These are phyloP conservation scores for Coccomyxa subellipsoidea DNA, from an alignment of 163 green algal species.

Conservation along the genomic window DNA sequence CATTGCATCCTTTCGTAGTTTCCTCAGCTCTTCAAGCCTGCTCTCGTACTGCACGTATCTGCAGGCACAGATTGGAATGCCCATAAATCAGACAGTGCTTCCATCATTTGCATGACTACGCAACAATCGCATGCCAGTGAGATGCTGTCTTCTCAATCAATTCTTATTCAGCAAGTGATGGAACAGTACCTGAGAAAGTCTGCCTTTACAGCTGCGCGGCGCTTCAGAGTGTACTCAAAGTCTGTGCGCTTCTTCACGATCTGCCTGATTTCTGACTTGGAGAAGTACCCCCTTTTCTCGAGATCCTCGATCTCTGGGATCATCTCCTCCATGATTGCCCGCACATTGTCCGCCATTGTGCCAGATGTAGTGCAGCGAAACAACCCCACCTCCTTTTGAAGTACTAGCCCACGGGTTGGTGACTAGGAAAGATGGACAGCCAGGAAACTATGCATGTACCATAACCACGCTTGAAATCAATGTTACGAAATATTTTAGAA, in stretches of 20 bases:
- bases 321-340: constrained; percentile 90
- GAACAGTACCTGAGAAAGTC: constrained; percentile 68
- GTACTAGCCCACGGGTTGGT: no score
- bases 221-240: constrained; percentile 86
- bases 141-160: no score
- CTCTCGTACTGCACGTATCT: constrained; percentile 85
- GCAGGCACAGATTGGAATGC: neutral
- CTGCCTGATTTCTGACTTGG: constrained; percentile 62
- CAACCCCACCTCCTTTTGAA: no score
- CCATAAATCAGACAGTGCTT: neutral
- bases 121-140: no score
- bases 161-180: no score
- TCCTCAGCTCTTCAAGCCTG: constrained; percentile 75
- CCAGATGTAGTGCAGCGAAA: no score
- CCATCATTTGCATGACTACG: no score
- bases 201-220: constrained; percentile 55
- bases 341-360: constrained; percentile 77
- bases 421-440: no score
- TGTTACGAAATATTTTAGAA: no score
- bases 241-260: constrained; percentile 76
- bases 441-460: no score
- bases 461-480: no score
- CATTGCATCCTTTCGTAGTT: constrained; percentile 48
- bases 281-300: constrained; percentile 84
- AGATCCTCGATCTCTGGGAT: constrained; percentile 93